phyloP scores from a whole-genome alignment of 257 asterid genomes.

The Buddleja alternifolia region DNA sequence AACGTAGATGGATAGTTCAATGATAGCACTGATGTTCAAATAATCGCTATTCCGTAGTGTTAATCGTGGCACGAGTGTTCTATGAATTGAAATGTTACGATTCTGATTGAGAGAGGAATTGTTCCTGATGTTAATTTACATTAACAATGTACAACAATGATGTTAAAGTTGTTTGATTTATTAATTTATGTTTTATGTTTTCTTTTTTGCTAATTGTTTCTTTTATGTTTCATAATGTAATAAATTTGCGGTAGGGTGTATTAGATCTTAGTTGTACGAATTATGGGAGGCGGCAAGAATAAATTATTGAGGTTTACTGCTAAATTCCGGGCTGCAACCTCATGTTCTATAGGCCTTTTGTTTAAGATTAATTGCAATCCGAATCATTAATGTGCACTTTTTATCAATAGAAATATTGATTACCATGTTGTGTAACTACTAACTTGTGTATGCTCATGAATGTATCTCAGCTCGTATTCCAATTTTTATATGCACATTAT shows the following conservation, averaged over 20 bases:
- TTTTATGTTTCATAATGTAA: background rate
- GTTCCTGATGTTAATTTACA: background rate
- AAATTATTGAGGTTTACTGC: slow-evolving; percentile 6
- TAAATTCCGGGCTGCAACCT: slow-evolving; percentile 19
- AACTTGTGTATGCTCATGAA: no score
- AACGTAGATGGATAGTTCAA: no score
- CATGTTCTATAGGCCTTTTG: slow-evolving; percentile 14
- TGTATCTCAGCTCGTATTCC: no score
- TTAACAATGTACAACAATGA: background rate
- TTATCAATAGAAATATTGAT: background rate
- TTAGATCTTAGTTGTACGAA: slow-evolving; percentile 18
- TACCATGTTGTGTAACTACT: no score
- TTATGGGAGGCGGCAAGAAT: background rate
- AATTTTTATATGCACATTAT: no score
- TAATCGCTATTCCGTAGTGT: no score
- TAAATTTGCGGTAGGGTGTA: background rate
- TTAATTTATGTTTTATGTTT: no score
- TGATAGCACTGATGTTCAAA: no score
- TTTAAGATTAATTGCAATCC: background rate
- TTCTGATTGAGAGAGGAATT: no score
- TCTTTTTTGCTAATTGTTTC: no score
- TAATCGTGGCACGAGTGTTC: no score
- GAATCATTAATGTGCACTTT: background rate
- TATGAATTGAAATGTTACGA: no score
- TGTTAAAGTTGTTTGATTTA: background rate